These are phyloP conservation scores for Chaetomiaceae sp. DNA, from an alignment of 2,329 filamentous ascomycete species.

Conservation along the genomic window DNA sequence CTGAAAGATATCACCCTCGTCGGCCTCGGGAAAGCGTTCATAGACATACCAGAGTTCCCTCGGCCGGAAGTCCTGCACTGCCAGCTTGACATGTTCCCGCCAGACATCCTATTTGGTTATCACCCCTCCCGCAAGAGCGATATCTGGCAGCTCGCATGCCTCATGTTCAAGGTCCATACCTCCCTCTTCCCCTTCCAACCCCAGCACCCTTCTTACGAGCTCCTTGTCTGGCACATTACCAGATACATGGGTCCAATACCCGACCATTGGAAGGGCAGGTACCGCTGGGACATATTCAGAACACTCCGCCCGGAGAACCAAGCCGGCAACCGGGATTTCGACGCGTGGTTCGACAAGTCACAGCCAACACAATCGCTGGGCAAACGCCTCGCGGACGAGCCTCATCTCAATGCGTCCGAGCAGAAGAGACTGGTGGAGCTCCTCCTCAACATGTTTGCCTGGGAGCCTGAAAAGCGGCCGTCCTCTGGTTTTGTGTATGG, in stretches of 20 bases:
- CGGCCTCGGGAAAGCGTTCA: not conserved
- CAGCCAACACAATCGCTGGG: not conserved
- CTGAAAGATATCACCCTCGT: not conserved
- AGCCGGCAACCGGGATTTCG: not conserved
- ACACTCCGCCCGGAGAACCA: no score
- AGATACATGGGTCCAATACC: not conserved
- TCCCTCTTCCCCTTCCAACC: no score
- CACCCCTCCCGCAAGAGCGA: not conserved
- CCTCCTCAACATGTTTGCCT: conserved; percentile 2
- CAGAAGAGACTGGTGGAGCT: not conserved
- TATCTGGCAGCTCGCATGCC: conserved; percentile 3
- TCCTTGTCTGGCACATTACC: not conserved
- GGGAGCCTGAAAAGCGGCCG: no score
- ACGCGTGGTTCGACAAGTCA: not conserved
- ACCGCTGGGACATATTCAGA: not conserved
- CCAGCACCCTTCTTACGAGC: no score
- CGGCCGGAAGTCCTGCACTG: not conserved
- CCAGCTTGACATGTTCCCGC: not conserved
- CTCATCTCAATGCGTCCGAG: not conserved
- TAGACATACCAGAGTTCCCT: no score
- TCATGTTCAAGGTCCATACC: conserved; percentile 4
- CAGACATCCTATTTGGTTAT: not conserved
- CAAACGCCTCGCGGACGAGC: not conserved
- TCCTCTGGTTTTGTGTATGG: no score
- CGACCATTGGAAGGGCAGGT: not conserved